Base-by-base conservation (phyloP, 148 eudicot genomes). In the Gaultheria prostrata region DNA sequence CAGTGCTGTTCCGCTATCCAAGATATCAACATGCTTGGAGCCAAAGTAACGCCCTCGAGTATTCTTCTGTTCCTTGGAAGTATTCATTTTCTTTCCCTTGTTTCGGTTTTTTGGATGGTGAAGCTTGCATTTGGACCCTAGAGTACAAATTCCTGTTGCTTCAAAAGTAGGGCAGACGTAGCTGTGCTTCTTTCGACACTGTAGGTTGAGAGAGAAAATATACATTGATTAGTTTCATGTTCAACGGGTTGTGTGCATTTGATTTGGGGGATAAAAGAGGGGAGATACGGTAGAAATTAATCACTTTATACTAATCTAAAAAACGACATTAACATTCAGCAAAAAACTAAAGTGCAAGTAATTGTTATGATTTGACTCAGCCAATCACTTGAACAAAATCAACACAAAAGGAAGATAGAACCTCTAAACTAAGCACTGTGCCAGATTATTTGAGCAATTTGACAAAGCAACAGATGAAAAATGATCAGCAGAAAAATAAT, bases 151-250 rank as follows among this genome's bases (percentile, higher is more conserved):
- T 39, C 98, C 99, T 15, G 90, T 90, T 86, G 93, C 95, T 89
- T 97, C 98, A 86, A 86, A 93, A 50, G 70, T 83, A 11, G 99
- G 98, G 84, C 98, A 97, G 80, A 90, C 93, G 82, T 92, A 93
- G 83, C 95, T 93, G 87, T 97, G 99, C 92, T 97, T 97, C 94
- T 93, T 97, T 93, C 85, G 98, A 84, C 99, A 97, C 99, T 97
- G 99, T 97, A 91, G 88, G 82, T 86, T 82, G 85, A 85, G 84
- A 89, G 83, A 90, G 83, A 87, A 11, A 24, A 63, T 24, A 63
- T 80, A 73, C 1, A 1, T 90, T 88, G 73, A 86, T 89, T 85
- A 82, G 89, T 82, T 88, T 86, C 57, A 84, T 53, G 53, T 75
- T 85, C 76, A 83, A 85, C 83, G 86, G 76, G 80, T 51, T 80